phyloP scores from a whole-genome alignment of 2,329 filamentous ascomycete species.

The Exophiala phaeomuriformis region DNA sequence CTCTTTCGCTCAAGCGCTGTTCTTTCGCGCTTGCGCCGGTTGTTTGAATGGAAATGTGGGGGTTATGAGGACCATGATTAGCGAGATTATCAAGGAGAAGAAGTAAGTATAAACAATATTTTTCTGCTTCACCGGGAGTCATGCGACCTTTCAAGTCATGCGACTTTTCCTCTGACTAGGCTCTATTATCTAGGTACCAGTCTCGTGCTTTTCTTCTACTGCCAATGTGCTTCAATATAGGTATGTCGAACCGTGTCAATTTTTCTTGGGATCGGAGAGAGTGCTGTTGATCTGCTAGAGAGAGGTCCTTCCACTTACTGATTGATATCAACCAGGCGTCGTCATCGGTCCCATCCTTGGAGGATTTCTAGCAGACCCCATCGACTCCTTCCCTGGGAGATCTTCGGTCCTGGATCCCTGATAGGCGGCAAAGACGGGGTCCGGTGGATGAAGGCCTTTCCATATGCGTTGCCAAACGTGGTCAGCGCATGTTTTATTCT shows the following conservation, averaged over 20 bases:
- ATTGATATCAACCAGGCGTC: constrained; percentile 27
- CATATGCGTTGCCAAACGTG: constrained; percentile 63
- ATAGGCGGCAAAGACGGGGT: constrained; percentile 53
- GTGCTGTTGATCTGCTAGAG: too few species aligned
- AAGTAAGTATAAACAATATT: too few species aligned
- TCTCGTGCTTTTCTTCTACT: constrained; percentile 52
- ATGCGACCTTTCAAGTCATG: constrained; percentile 38
- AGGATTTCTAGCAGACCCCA: constrained; percentile 61
- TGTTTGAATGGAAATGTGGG: constrained; percentile 65
- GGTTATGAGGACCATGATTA: constrained; percentile 67
- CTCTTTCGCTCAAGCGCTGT: constrained; percentile 55
- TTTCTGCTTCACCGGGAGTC: background rate
- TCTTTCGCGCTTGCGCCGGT: constrained; percentile 61
- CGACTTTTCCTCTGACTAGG: constrained; percentile 17
- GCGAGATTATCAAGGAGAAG: constrained; percentile 64
- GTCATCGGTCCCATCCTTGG: constrained; percentile 47
- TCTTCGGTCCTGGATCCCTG: constrained; percentile 55
- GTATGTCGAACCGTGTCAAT: constrained; percentile 28
- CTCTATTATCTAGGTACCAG: constrained; percentile 33
- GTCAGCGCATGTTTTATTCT: constrained; percentile 57
- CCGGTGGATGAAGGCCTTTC: constrained; percentile 57
- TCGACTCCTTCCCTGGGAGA: constrained; percentile 49
- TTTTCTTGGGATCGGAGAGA: background rate
- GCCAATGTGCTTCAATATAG: constrained; percentile 64
- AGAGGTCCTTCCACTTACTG: too few species aligned